A percentile compares a stretch with the other conserved stretches of the same genome.
Conservation (phyloP, 2,329 filamentous ascomycete genomes). For the Leptographium galeiforme region DNA sequence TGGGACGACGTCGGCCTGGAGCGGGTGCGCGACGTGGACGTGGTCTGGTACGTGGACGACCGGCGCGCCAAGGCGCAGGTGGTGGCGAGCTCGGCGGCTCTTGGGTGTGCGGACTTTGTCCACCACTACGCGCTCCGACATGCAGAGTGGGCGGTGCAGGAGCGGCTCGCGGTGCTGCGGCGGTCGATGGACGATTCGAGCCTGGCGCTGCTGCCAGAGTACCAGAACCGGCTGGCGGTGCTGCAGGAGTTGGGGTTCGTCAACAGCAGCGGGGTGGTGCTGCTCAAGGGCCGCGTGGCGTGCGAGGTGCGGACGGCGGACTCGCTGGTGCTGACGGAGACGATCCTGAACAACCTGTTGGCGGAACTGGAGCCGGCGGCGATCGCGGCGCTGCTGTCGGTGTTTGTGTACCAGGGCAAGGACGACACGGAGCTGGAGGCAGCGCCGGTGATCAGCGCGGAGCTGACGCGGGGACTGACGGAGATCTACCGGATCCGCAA, state of each 20-base stretch:
- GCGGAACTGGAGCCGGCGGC: constrained; percentile 92
- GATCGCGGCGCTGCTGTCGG: constrained; percentile 84
- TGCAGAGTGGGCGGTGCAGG: constrained; percentile 90
- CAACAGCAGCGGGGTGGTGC: constrained; percentile 73
- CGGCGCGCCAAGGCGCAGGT: constrained; percentile 46
- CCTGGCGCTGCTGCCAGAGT: constrained; percentile 86
- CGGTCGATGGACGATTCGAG: constrained; percentile 92
- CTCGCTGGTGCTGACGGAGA: constrained; percentile 87
- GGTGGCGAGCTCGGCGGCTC: constrained; percentile 51
- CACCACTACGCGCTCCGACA: constrained; percentile 97
- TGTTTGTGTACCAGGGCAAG: constrained; percentile 97
- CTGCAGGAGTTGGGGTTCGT: constrained; percentile 87
- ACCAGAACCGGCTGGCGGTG: constrained; percentile 86
- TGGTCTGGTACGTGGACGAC: constrained; percentile 68
- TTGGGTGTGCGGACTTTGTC: constrained; percentile 63
- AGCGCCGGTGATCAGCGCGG: constrained; percentile 67
- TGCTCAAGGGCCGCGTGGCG: constrained; percentile 94
- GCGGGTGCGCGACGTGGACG: constrained; percentile 67
- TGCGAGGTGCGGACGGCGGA: constrained; percentile 97
- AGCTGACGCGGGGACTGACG: constrained; percentile 67
- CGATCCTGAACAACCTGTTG: constrained; percentile 92
- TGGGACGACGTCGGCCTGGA: constrained; percentile 80
- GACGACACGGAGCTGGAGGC: constrained; percentile 43
- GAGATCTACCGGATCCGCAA: constrained; percentile 85
- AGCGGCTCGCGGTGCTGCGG: constrained; percentile 78